Percentiles rank a stretch among this genome's conserved stretches.
phyloP scores from a whole-genome alignment of 768 basidiomycete species.

The Macrolepiota fuliginosa region DNA sequence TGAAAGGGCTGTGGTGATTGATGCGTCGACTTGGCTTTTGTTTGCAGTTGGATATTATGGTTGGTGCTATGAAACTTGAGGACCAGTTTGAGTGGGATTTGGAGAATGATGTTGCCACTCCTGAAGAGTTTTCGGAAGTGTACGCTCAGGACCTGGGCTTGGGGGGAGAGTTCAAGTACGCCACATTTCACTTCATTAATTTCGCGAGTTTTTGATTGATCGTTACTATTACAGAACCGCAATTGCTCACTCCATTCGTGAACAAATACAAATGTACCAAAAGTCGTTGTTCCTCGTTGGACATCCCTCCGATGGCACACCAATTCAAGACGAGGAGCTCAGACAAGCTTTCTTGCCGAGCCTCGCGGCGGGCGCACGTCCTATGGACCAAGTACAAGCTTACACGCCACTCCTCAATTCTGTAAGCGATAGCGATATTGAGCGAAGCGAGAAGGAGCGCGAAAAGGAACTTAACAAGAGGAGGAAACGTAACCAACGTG shows the following conservation, averaged over 20 bases:
- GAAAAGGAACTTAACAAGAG: conserved; percentile 91
- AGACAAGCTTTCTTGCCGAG: conserved; percentile 85
- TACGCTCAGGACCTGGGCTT: conserved; percentile 88
- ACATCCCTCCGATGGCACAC: conserved; percentile 76
- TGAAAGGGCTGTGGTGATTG: conserved; percentile 8
- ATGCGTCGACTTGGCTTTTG: not conserved
- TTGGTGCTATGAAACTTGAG: conserved; percentile 88
- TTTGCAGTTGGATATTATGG: conserved; percentile 86
- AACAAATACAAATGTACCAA: conserved; percentile 90
- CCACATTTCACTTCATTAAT: conserved; percentile 11
- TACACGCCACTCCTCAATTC: conserved; percentile 91
- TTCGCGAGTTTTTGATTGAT: conserved; percentile 1
- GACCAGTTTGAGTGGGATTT: conserved; percentile 99
- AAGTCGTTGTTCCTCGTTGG: conserved; percentile 90
- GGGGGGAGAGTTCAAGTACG: conserved; percentile 89
- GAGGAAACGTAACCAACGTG: conserved; percentile 80
- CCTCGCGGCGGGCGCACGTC: conserved; percentile 66
- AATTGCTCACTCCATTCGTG: conserved; percentile 92
- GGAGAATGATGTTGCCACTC: conserved; percentile 72
- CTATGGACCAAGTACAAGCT: conserved; percentile 71
- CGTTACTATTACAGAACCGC: conserved; percentile 64
- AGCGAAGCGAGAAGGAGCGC: conserved; percentile 85
- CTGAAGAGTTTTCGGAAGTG: conserved; percentile 89
- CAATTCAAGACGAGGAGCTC: conserved; percentile 87
- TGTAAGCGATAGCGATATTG: conserved; percentile 86